A percentile compares a stretch with the other conserved stretches of the same genome.
Evolutionary conservation across 164 flowering plant species (phyloP).

Genomic region (Aristolochia fimbriata): DNA sequence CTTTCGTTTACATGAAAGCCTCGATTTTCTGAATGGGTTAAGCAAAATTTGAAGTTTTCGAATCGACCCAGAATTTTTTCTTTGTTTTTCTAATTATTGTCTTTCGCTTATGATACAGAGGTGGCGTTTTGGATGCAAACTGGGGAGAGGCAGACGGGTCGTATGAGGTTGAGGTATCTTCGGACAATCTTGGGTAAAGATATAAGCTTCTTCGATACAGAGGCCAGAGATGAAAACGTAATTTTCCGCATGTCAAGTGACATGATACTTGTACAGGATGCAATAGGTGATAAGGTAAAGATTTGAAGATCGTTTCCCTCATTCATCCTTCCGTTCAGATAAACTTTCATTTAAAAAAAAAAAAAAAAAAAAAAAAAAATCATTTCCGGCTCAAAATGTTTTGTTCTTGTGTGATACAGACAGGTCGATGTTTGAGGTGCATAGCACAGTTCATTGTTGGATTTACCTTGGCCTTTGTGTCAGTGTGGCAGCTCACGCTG

Average conservation of each 20-base stretch:
- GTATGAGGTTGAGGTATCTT: constrained; percentile 53
- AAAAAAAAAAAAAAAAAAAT: too few species aligned
- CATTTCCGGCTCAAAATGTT: too few species aligned
- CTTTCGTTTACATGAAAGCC: too few species aligned
- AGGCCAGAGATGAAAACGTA: constrained; percentile 44
- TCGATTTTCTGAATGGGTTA: too few species aligned
- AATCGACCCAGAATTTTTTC: too few species aligned
- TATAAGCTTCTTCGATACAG: constrained; percentile 52
- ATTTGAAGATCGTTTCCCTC: too few species aligned
- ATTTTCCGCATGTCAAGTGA: constrained; percentile 59
- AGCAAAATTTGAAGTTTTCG: too few species aligned
- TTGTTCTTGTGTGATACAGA: constrained; percentile 44
- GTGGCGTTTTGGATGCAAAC: constrained; percentile 75
- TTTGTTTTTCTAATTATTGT: too few species aligned
- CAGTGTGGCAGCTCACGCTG: constrained; percentile 69
- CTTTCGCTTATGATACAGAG: constrained; percentile 19
- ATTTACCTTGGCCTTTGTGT: constrained; percentile 43
- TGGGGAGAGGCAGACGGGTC: constrained; percentile 63
- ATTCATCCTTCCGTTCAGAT: too few species aligned
- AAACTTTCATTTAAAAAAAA: too few species aligned
- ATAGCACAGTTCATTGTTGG: constrained; percentile 52
- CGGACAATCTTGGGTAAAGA: constrained; percentile 39
- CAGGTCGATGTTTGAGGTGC: constrained; percentile 52
- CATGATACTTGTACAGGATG: constrained; percentile 68
- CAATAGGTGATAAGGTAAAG: constrained; percentile 73